A percentile compares a stretch with the other conserved stretches of the same genome.
Evolutionary conservation across 176 grass and related monocot genomes (phyloP).

Genomic region (Phoenix dactylifera): DNA sequence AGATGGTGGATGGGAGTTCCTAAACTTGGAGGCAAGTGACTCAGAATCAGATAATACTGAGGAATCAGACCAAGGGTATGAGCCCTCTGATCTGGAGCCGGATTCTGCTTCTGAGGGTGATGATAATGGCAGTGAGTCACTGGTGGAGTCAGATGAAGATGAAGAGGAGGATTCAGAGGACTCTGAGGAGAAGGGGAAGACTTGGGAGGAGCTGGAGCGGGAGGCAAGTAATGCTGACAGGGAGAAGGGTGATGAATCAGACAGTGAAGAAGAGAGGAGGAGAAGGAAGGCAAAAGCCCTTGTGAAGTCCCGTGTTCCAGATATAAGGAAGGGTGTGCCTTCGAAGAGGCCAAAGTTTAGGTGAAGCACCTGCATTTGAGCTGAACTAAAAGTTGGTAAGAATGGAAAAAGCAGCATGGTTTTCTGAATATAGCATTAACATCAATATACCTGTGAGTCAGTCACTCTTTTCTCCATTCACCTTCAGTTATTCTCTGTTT

Average conservation of each 20-base stretch:
- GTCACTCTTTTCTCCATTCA: too few species aligned
- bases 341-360: conserved; percentile 44
- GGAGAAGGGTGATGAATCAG: conserved; percentile 63
- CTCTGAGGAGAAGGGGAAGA: conserved; percentile 92
- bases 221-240: conserved; percentile 74
- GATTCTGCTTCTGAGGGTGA: conserved; percentile 65
- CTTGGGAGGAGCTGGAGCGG: conserved; percentile 76
- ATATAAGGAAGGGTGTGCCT: conserved; percentile 34
- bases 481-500: too few species aligned
- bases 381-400: too few species aligned
- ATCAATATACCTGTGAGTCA: too few species aligned
- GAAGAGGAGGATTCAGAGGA: conserved; percentile 57
- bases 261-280: conserved; percentile 74
- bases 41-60: conserved; percentile 64
- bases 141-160: conserved; percentile 55
- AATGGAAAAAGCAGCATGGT: too few species aligned
- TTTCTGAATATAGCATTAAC: too few species aligned
- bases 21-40: conserved; percentile 89
- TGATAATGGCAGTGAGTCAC: conserved; percentile 37
- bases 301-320: conserved; percentile 26
- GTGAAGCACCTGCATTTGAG: neutral
- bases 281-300: conserved; percentile 48
- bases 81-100: conserved; percentile 63
- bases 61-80: conserved; percentile 82
- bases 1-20: conserved; percentile 79